Evolutionary conservation across 768 basidiomycete genomes (phyloP), one percentile per base, ranked within the genome.

Genomic region (Boletellus sp.): DNA sequence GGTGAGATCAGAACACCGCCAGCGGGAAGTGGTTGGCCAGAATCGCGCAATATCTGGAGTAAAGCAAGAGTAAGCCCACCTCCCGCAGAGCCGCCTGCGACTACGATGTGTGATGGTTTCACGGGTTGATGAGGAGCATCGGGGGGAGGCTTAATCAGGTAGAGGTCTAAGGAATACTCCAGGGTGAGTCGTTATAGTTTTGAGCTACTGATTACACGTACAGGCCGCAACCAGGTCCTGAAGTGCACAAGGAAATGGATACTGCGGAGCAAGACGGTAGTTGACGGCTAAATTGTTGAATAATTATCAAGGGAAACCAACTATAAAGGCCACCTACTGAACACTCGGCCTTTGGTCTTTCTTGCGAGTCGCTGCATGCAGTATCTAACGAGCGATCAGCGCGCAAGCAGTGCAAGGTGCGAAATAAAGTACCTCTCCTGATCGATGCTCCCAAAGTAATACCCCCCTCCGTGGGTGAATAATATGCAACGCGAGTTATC

Each of bases 51-150:
- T 10, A 88, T 76, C 68, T 94, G 90, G 4, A 99, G 76, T 24
- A 96, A 74, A 4, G 93, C 86, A 43, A 97, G 70, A 1, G 82
- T 78, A 12, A 97, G 72, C 0, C 92, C 93, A 8, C 94, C 96
- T 6, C 96, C 96, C 0, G 95, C 94, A 19, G 91, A 94, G 70
- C 94, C 93, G 3, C 96, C 96, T 0, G 85, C 85, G 16, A 98
- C 72, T 11, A 97, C 78, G 32, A 99, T 87, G 57, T 85, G 84
- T 0, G 77, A 75, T 0, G 96, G 93, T 39, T 85, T 77, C 6
- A 99, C 83, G 0, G 95, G 81, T 13, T 70, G 67, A 69, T 98
- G 96, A 17, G 79, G 73, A 5, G 90, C 83, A 3, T 74, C 87
- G 7, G 81, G 74, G 6, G 95, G 95, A 1, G 95, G 94, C n/a